Evolutionary conservation across 495 filamentous ascomycete species (phyloP), one percentile per base, ranked within the genome.

Genomic region (Podospora tetraspora): DNA sequence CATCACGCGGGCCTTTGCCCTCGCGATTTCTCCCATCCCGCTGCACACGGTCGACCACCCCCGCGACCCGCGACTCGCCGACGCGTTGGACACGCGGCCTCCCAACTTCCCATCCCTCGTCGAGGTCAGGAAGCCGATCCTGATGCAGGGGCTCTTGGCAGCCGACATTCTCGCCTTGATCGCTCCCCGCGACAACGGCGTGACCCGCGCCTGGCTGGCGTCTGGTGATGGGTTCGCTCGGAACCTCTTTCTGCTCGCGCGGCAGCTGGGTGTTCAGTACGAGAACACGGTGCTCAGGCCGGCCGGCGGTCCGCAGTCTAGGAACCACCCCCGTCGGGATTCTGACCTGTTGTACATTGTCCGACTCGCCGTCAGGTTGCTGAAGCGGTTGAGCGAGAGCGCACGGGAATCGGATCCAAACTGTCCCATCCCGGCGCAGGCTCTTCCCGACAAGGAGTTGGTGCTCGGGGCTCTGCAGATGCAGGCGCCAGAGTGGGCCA

Each of bases 131-230:
- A 94, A 93, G 78, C 89, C 95, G 0, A 87, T 91, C 68, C 81
- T 99, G 61, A 91, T 93, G 85, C 95, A 99, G 80, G 92, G 92
- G 7, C 86, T 99, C 69, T 81, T 99, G 7, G 91, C 94, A 2
- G 94, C 92, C 4, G 94, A 99, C 71, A 95, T 97, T 64, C 80
- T 97, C 10, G 86, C 92, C 4, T 85, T 87, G 7, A 84, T 97
- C 19, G 87, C 86, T 2, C 91, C 91, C 0, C 84, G 85, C 22
- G 93, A 96, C 70, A 85, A 81, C 25, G 80, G 84, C 10, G 82
- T 97, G 16, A 90, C 93, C n/a, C 85, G 87, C 59, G 80, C 84
- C 2, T 99, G 95, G 95, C 85, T 98, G 21, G 86, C 89, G 21
- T 93, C 91, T 19, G 88, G 90, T 52, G 92, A 96, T 75, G 92